Percentiles rank a stretch among this genome's conserved stretches.
These are phyloP conservation scores for Apophysomyces elegans DNA, from an alignment of 371 early-diverging fungal species.

Conservation along the genomic window DNA sequence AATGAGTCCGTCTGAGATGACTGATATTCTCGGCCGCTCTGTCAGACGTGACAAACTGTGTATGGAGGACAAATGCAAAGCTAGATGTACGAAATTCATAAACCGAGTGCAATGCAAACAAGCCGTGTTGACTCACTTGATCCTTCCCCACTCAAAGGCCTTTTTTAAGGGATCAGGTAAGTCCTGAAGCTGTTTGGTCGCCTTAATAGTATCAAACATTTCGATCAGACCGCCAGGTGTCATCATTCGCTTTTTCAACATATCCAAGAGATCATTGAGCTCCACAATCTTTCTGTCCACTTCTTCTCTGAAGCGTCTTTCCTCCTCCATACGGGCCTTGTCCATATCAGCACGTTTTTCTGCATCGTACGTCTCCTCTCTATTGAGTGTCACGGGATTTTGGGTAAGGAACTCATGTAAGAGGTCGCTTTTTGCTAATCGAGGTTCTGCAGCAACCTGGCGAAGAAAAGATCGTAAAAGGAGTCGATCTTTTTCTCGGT, in stretches of 20 bases:
- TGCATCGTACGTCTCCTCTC: constrained; percentile 44
- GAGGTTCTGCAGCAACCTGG: constrained; percentile 37
- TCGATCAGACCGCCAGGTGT: constrained; percentile 49
- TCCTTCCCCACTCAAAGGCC: constrained; percentile 63
- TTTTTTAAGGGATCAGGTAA: constrained; percentile 52
- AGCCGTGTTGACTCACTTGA: constrained; percentile 33
- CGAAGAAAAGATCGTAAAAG: constrained; percentile 51
- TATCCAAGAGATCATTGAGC: constrained; percentile 46
- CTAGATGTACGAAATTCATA: constrained; percentile 24
- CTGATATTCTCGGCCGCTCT: constrained; percentile 56
- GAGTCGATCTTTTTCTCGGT: constrained; percentile 58
- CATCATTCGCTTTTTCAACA: constrained; percentile 52
- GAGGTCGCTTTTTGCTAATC: constrained; percentile 33
- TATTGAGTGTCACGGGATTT: constrained; percentile 40
- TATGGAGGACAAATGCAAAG: constrained; percentile 67
- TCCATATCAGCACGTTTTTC: constrained; percentile 42
- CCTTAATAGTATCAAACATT: constrained; percentile 43
- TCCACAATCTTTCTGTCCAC: constrained; percentile 52
- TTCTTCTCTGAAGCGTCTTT: constrained; percentile 43
- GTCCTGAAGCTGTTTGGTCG: constrained; percentile 43
- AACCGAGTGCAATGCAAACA: background rate
- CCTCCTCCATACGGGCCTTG: constrained; percentile 43
- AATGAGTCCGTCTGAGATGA: constrained; percentile 61
- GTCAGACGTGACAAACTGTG: constrained; percentile 64
- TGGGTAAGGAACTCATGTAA: constrained; percentile 50